phyloP scores from a whole-genome alignment of 768 basidiomycete genomes.

The Suillus decipiens region DNA sequence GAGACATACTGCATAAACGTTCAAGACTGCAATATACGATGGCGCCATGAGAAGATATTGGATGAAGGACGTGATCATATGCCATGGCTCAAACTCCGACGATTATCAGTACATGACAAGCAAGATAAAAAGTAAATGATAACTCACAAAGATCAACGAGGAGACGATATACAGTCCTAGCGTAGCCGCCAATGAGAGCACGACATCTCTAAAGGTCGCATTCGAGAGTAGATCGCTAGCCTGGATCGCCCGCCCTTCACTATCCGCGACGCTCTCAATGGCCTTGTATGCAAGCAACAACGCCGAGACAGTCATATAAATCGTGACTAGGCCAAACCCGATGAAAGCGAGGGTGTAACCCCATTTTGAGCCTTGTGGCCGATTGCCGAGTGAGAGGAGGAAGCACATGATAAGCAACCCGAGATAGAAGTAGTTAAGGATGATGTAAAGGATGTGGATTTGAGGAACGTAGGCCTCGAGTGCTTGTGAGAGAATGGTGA shows the following conservation, averaged over 20 bases:
- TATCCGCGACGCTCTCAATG: conserved; percentile 57
- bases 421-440: conserved; percentile 86
- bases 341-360: conserved; percentile 84
- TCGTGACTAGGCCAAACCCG: conserved; percentile 86
- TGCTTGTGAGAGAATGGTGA: conserved; percentile 72
- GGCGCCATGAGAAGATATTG: conserved; percentile 92
- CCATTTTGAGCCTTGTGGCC: conserved; percentile 89
- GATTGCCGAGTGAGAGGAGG: conserved; percentile 84
- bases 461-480: conserved; percentile 63
- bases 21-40: conserved; percentile 90
- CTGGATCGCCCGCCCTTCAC: conserved; percentile 46
- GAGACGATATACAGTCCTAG: conserved; percentile 86
- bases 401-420: conserved; percentile 88
- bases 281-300: conserved; percentile 85
- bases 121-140: conserved; percentile 2
- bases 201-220: conserved; percentile 80
- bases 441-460: conserved; percentile 72
- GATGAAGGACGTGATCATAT: conserved; percentile 96
- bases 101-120: background rate
- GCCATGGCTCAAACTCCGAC: conserved; percentile 90
- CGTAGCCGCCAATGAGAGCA: conserved; percentile 84
- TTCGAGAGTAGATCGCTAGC: conserved; percentile 73
- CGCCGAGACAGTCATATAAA: conserved; percentile 94
- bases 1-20: conserved; percentile 73
- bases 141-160: conserved; percentile 80